These are phyloP conservation scores for Suillus spraguei DNA, from an alignment of 768 basidiomycete species.

Conservation along the genomic window DNA sequence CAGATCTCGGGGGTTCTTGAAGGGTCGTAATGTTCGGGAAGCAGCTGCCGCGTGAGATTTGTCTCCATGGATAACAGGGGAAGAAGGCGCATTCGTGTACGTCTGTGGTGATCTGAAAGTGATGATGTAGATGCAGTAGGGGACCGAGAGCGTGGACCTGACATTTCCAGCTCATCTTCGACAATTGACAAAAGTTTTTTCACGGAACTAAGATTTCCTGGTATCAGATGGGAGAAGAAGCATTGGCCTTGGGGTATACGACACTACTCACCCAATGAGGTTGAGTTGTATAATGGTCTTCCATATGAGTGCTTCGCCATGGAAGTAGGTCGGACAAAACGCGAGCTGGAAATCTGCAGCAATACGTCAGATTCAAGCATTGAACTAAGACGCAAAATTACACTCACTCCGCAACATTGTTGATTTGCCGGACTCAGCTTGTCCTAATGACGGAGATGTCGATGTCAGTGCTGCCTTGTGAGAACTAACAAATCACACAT, in stretches of 20 bases:
- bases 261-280: conserved; percentile 52
- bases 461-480: not conserved
- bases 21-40: conserved; percentile 44
- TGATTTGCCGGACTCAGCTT: conserved; percentile 35
- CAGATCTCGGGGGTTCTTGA: conserved; percentile 38
- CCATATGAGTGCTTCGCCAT: conserved; percentile 60
- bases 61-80: conserved; percentile 60
- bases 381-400: not conserved
- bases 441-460: conserved; percentile 18
- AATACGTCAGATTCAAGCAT: not conserved
- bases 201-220: conserved; percentile 45
- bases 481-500: rapidly evolving
- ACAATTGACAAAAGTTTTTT: conserved; percentile 59
- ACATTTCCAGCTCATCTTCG: conserved; percentile 47
- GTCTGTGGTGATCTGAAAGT: conserved; percentile 37
- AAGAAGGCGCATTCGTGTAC: conserved; percentile 43
- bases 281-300: conserved; percentile 69
- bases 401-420: conserved; percentile 32
- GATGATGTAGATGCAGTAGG: conserved; percentile 30
- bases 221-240: conserved; percentile 4
- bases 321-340: conserved; percentile 64
- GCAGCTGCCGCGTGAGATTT: conserved; percentile 51
- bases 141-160: conserved; percentile 17
- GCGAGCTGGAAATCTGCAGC: conserved; percentile 65
- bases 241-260: not conserved